These are phyloP conservation scores for Trametes cubensis DNA, from an alignment of 768 basidiomycete species.

Conservation along the genomic window DNA sequence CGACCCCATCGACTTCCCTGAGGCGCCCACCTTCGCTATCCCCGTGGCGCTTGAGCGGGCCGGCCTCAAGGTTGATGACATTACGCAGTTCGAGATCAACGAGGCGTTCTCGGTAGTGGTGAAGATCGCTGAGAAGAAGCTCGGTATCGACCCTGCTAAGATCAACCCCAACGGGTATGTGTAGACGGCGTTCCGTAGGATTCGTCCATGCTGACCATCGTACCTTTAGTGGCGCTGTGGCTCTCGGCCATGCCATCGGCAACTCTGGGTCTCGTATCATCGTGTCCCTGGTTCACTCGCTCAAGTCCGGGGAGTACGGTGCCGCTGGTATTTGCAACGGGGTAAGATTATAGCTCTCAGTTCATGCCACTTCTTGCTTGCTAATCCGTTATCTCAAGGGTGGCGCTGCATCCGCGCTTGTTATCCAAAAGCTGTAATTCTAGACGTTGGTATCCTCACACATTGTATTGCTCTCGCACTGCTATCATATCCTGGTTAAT, in stretches of 20 bases:
- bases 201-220: constrained; percentile 22
- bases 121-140: constrained; percentile 85
- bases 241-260: constrained; percentile 94
- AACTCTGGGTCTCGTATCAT: constrained; percentile 95
- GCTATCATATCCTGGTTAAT: constrained; percentile 25
- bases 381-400: constrained; percentile 53
- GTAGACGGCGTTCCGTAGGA: background rate
- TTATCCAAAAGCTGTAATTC: constrained; percentile 79
- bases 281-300: constrained; percentile 88
- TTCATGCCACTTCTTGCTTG: background rate
- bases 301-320: constrained; percentile 91
- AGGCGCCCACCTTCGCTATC: constrained; percentile 89
- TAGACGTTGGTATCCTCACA: constrained; percentile 10
- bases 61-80: constrained; percentile 78
- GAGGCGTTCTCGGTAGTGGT: constrained; percentile 98
- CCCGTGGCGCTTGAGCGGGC: constrained; percentile 88
- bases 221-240: constrained; percentile 83
- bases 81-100: constrained; percentile 93
- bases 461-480: constrained; percentile 21
- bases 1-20: constrained; percentile 96
- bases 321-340: constrained; percentile 98
- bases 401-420: constrained; percentile 88
- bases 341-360: constrained; percentile 50
- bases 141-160: constrained; percentile 82
- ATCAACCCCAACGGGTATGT: constrained; percentile 87